These are phyloP conservation scores for Coemansia sp. DNA, from an alignment of 192 early-diverging fungal genomes.

Conservation along the genomic window DNA sequence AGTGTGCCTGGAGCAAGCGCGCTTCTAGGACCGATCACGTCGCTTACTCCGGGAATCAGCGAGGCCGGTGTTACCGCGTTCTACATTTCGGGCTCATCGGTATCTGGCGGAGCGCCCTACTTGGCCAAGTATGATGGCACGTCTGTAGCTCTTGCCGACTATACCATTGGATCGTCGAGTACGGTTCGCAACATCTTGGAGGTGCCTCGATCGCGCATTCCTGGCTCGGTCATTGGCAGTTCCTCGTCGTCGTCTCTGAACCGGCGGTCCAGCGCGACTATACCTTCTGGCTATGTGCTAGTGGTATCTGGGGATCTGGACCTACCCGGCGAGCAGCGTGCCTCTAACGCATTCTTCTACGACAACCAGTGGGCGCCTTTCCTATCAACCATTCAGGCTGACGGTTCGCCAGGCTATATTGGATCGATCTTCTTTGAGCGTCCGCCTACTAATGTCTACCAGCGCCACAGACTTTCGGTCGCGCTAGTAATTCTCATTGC, in stretches of 20 bases:
- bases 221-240: conserved; percentile 37
- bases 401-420: conserved; percentile 43
- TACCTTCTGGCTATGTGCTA: conserved; percentile 45
- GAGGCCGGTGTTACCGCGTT: conserved; percentile 15
- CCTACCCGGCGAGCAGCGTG: conserved; percentile 30
- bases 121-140: conserved; percentile 59
- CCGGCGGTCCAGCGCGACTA: conserved; percentile 23
- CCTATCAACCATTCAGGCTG: conserved; percentile 46
- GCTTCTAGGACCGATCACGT: conserved; percentile 58
- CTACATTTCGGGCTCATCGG: conserved; percentile 35
- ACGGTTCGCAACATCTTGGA: conserved; percentile 30
- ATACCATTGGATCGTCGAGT: conserved; percentile 35
- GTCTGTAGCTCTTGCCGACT: conserved; percentile 34
- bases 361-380: conserved; percentile 50
- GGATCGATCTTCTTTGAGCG: conserved; percentile 49
- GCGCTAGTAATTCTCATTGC: conserved; percentile 71
- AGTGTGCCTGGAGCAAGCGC: conserved; percentile 39
- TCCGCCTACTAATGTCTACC: conserved; percentile 51
- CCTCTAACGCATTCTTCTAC: conserved; percentile 49
- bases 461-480: conserved; percentile 49
- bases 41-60: conserved; percentile 42
- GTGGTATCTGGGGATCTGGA: conserved; percentile 44
- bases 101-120: conserved; percentile 44
- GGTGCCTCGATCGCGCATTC: conserved; percentile 42
- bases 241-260: conserved; percentile 11